Evolutionary conservation across 108 stramenopile genomes (phyloP).

Genomic region (Chaetoceros tenuissimus): DNA sequence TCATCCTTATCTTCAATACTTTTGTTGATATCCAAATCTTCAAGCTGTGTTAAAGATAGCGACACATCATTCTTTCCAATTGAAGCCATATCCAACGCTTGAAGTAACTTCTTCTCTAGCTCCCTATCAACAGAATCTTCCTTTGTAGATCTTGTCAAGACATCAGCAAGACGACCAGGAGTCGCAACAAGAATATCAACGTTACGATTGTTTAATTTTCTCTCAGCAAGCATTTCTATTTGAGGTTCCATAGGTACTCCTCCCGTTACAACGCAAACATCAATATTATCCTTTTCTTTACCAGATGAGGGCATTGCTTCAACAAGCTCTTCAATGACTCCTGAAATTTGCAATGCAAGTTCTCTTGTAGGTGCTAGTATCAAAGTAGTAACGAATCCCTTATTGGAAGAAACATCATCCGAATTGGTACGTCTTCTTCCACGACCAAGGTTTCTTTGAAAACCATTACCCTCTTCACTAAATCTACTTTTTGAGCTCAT

Average conservation of each 20-base stretch:
- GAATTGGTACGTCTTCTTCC: not conserved
- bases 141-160: constrained; percentile 43
- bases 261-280: constrained; percentile 31
- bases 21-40: constrained; percentile 39
- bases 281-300: constrained; percentile 19
- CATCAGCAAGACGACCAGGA: constrained; percentile 91
- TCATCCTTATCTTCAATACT: constrained; percentile 20
- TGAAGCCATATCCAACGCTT: constrained; percentile 43
- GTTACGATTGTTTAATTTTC: constrained; percentile 14
- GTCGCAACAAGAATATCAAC: constrained; percentile 93
- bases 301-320: constrained; percentile 16
- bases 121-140: constrained; percentile 28
- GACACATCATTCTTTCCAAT: constrained; percentile 25
- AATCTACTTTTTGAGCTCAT: constrained; percentile 8
- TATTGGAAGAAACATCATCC: not conserved
- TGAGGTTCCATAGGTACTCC: constrained; percentile 57
- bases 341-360: constrained; percentile 81
- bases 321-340: constrained; percentile 30
- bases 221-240: constrained; percentile 34
- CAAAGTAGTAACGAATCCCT: constrained; percentile 33
- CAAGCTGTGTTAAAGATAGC: constrained; percentile 37
- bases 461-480: not conserved
- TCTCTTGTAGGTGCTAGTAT: constrained; percentile 92
- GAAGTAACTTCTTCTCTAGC: constrained; percentile 46
- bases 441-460: constrained; percentile 2